These are phyloP conservation scores for Chrysoporthe austroafricana DNA, from an alignment of 2,329 filamentous ascomycete species.

Conservation along the genomic window DNA sequence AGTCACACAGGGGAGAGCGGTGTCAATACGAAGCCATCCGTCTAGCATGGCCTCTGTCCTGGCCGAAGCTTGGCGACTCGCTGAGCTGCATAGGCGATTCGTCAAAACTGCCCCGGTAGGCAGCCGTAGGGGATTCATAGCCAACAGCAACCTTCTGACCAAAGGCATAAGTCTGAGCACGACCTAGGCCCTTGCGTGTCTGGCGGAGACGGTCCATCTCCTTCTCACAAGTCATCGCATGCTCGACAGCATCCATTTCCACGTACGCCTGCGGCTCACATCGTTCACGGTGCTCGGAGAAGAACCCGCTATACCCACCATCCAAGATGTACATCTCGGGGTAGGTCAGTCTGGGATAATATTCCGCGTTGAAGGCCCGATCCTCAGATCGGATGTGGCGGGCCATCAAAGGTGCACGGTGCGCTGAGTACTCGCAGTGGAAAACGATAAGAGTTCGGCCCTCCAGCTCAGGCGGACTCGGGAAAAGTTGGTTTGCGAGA, in stretches of 20 bases:
- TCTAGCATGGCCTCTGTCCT: constrained; percentile 57
- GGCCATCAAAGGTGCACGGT: constrained; percentile 94
- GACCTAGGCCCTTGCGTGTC: constrained; percentile 76
- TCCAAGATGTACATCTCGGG: constrained; percentile 97
- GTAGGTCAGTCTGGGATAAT: constrained; percentile 88
- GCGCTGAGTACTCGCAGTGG: constrained; percentile 98
- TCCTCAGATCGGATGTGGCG: constrained; percentile 90
- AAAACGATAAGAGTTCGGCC: constrained; percentile 84
- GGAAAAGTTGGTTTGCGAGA: constrained; percentile 78
- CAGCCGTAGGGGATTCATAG: constrained; percentile 64
- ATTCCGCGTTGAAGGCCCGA: constrained; percentile 80
- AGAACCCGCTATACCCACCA: constrained; percentile 95
- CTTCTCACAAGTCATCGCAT: constrained; percentile 90
- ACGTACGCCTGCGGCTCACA: constrained; percentile 97
- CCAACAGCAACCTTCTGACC: constrained; percentile 68
- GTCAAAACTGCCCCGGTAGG: constrained; percentile 47
- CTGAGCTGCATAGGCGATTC: constrained; percentile 49
- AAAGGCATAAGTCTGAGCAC: constrained; percentile 95
- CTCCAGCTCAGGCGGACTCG: constrained; percentile 55
- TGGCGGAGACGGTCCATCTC: constrained; percentile 93
- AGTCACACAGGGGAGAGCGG: background rate
- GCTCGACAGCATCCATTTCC: constrained; percentile 91
- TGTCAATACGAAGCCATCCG: constrained; percentile 64
- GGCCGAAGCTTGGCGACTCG: constrained; percentile 47
- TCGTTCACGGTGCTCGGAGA: constrained; percentile 72